Base-by-base conservation (phyloP, 495 filamentous ascomycete genomes). In the Penicillium riverlandense region DNA sequence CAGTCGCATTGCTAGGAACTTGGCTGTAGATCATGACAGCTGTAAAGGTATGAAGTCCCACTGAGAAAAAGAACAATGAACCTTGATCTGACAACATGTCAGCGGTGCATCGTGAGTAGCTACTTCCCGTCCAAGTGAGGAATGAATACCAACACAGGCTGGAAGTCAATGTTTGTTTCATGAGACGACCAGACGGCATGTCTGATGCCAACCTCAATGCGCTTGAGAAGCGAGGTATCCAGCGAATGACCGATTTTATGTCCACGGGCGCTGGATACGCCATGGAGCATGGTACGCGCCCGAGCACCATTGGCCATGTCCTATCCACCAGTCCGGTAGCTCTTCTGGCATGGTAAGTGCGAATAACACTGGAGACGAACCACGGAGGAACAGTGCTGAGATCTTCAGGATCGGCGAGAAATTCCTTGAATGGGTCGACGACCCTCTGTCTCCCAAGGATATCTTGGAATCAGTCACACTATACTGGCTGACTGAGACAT, bases 401-500 rank as follows among this genome's bases (percentile, higher is more conserved):
- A 14, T 15, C 11, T 9, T 6, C 39, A 80, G 77, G 79, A 62
- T 84, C 39, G 82, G 78, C 14, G 84, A 86, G 58, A 86, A 88
- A 52, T 77, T 79, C 50, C 48, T 84, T 13, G 72, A 76, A 35
- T 86, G 83, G 83, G 65, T 68, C 6, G 81, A 85, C 44, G 59
- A 63, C 1, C 59, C 72, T 6, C 69, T 80, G 1, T 38, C 68
- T 6, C 41, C 75, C 3, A 65, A 83, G 13, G 69, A 61, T 6
- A 82, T 88, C 29, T 66, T 85, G 4, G 70, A 75, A 28, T 58
- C 66, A 2, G 65, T 83, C 14, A 76, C 70, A 2, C 55, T 85
- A 13, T 88, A 82, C 58, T 86, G 83, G 84, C 69, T 85, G 27
- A 84, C 80, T 0, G 65, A 80, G 6, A 72, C 72, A 3, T 78